Percentiles rank a stretch among this genome's conserved stretches.
Evolutionary conservation across 768 basidiomycete species (phyloP).

Genomic region (Leccinum boreale): DNA sequence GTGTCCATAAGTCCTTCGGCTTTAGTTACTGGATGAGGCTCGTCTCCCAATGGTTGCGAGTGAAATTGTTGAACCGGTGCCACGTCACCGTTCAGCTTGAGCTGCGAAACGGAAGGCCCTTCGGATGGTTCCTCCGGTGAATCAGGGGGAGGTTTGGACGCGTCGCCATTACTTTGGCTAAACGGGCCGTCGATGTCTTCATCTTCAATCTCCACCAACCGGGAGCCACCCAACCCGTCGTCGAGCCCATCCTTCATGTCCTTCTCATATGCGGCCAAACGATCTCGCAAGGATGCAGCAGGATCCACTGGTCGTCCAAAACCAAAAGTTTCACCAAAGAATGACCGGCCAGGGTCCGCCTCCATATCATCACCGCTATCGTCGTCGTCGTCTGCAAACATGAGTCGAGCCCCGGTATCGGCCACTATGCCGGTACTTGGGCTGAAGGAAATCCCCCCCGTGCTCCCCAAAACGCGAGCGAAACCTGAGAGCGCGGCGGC

Average conservation of each 20-base stretch:
- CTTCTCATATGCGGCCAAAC: constrained; percentile 61
- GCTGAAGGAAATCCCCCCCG: constrained; percentile 64
- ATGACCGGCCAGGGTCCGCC: constrained; percentile 36
- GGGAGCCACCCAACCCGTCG: constrained; percentile 23
- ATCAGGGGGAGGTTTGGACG: constrained; percentile 27
- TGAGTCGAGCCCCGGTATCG: constrained; percentile 45
- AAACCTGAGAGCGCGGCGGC: constrained; percentile 42
- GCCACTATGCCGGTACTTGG: constrained; percentile 51
- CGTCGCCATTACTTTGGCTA: constrained; percentile 32
- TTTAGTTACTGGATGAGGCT: constrained; percentile 48
- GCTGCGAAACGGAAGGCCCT: constrained; percentile 45
- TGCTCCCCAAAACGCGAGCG: constrained; percentile 53
- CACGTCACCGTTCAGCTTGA: constrained; percentile 45
- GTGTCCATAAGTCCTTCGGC: constrained; percentile 64
- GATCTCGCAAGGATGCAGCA: constrained; percentile 54
- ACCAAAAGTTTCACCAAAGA: constrained; percentile 49
- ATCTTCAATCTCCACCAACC: constrained; percentile 33
- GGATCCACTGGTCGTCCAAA: constrained; percentile 47
- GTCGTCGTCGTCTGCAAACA: constrained; percentile 68
- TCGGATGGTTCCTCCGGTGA: constrained; percentile 37
- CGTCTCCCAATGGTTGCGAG: constrained; percentile 51
- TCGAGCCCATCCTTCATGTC: constrained; percentile 38
- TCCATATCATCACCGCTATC: constrained; percentile 52
- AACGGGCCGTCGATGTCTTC: constrained; percentile 32
- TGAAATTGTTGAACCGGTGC: constrained; percentile 47